Evolutionary conservation across 1,284 basidiomycete species (phyloP).

Genomic region (Irpex rosettiformis): DNA sequence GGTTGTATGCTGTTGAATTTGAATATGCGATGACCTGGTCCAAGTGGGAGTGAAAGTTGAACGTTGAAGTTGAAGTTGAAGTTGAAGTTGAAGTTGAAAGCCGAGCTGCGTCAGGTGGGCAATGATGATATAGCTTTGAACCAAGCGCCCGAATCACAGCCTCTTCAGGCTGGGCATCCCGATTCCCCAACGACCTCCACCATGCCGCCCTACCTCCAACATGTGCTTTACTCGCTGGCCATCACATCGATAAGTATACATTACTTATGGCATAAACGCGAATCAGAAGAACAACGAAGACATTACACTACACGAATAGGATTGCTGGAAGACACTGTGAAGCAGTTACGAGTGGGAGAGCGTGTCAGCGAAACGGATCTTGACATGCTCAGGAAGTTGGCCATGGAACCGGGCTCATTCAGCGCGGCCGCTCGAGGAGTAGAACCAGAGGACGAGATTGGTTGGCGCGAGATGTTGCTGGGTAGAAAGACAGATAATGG

Average conservation of each 20-base stretch:
- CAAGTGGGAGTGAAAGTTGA: background rate
- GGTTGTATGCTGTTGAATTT: background rate
- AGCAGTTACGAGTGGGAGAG: conserved; percentile 42
- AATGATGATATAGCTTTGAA: background rate
- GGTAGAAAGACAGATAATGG: conserved; percentile 18
- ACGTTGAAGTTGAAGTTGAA: no score
- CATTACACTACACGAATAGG: conserved; percentile 51
- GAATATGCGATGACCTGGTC: background rate
- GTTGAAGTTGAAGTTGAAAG: no score
- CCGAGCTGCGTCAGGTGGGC: background rate
- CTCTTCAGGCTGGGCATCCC: background rate
- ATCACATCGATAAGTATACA: conserved; percentile 63
- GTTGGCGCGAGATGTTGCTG: conserved; percentile 33
- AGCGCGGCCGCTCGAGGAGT: conserved; percentile 16
- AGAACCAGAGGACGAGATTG: conserved; percentile 20
- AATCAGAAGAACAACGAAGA: conserved; percentile 44
- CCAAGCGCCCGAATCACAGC: background rate
- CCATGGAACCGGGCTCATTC: conserved; percentile 17
- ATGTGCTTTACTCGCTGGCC: conserved; percentile 54
- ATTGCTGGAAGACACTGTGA: conserved; percentile 53
- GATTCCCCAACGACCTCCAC: conserved; percentile 6
- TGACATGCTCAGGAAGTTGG: conserved; percentile 44
- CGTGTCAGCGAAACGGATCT: conserved; percentile 45
- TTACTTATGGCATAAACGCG: conserved; percentile 47
- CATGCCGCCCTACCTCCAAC: conserved; percentile 40